A percentile compares a stretch with the other conserved stretches of the same genome.
Conservation (phyloP, 495 filamentous ascomycete species). For the Hypoxylon perforatum region DNA sequence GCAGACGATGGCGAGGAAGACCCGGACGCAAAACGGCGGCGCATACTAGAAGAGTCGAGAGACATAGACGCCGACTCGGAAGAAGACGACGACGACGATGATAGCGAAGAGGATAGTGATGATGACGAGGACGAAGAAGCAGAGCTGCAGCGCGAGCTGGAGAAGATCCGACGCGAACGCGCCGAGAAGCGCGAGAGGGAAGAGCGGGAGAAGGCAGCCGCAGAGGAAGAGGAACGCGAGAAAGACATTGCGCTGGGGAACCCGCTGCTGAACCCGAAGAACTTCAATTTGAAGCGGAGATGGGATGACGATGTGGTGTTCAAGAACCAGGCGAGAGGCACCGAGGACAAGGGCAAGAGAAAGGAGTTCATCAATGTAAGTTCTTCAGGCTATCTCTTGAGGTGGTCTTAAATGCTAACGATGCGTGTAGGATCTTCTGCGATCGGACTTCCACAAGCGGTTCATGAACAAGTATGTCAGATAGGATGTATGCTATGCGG, state of each 20-base stretch:
- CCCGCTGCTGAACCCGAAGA: constrained; percentile 83
- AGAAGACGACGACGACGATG: constrained; percentile 68
- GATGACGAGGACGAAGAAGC: constrained; percentile 92
- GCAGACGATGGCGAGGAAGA: constrained; percentile 73
- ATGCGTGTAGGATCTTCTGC: constrained; percentile 77
- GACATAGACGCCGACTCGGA: constrained; percentile 93
- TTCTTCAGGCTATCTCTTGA: constrained; percentile 10
- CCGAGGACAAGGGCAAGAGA: constrained; percentile 86
- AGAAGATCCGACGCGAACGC: constrained; percentile 92
- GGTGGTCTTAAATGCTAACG: constrained; percentile 31
- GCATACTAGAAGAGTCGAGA: constrained; percentile 87
- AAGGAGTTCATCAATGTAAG: constrained; percentile 96
- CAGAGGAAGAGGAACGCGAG: constrained; percentile 85
- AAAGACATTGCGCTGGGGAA: constrained; percentile 92
- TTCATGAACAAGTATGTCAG: constrained; percentile 85
- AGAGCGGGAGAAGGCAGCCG: constrained; percentile 78
- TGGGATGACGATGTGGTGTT: constrained; percentile 99
- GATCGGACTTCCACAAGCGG: constrained; percentile 96
- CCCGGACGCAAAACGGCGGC: constrained; percentile 81
- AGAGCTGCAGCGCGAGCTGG: constrained; percentile 88
- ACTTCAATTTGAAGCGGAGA: constrained; percentile 80
- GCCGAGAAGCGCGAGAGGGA: constrained; percentile 87
- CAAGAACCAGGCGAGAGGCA: constrained; percentile 96
- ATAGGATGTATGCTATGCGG: constrained; percentile 42
- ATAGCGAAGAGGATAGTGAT: constrained; percentile 77